Evolutionary conservation across 2,329 filamentous ascomycete genomes (phyloP).

Genomic region (Paecilomyces fulvus): DNA sequence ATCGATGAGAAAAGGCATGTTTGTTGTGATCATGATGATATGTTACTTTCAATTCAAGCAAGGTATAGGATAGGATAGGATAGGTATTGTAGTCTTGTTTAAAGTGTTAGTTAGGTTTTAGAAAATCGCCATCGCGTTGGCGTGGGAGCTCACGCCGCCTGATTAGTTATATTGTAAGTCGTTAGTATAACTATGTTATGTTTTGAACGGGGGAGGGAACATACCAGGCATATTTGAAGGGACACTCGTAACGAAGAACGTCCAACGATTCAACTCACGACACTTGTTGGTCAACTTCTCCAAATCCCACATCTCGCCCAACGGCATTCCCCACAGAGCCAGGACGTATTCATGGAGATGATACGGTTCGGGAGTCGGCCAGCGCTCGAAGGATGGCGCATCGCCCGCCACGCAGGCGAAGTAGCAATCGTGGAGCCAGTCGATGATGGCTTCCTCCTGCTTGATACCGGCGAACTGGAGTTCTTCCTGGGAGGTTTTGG

Average conservation of each 20-base stretch:
- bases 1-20: no score
- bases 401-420: slow-evolving; percentile 61
- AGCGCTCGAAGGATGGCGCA: slow-evolving; percentile 54
- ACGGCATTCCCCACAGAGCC: slow-evolving; percentile 36
- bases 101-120: slow-evolving; percentile 7
- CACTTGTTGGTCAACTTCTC: slow-evolving; percentile 28
- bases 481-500: slow-evolving; percentile 4
- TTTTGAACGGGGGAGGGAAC: no score
- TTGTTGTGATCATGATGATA: no score
- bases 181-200: no score
- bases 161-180: neutral
- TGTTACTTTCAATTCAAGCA: neutral
- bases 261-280: slow-evolving; percentile 28
- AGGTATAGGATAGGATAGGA: neutral
- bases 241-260: slow-evolving; percentile 36
- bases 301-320: slow-evolving; percentile 40
- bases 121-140: slow-evolving; percentile 21
- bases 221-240: slow-evolving; percentile 33
- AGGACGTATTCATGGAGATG: slow-evolving; percentile 34
- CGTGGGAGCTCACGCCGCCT: slow-evolving; percentile 2
- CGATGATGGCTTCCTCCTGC: slow-evolving; percentile 48
- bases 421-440: slow-evolving; percentile 62
- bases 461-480: slow-evolving; percentile 42
- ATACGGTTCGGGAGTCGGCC: slow-evolving; percentile 40
- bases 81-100: neutral